A percentile compares a stretch with the other conserved stretches of the same genome.
Conservation (phyloP, 805 yeast genomes). For the Hagleromyces aurorensis region DNA sequence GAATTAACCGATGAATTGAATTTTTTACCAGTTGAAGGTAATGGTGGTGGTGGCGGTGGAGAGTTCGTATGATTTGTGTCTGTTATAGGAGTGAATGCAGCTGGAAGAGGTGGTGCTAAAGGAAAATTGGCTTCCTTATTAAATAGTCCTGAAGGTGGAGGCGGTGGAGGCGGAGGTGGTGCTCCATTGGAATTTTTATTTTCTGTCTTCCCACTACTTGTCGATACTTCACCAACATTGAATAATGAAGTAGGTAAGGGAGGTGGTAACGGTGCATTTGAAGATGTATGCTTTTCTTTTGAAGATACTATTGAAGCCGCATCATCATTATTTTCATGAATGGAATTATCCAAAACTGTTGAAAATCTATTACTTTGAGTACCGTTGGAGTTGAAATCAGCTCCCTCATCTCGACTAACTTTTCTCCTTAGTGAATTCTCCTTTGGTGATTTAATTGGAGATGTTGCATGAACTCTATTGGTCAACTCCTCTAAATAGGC, state of each 20-base stretch:
- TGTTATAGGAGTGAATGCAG: slow-evolving; percentile 21
- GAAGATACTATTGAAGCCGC: not conserved
- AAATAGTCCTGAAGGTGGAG: slow-evolving; percentile 11
- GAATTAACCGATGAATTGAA: slow-evolving; percentile 16
- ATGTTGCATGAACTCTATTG: slow-evolving; percentile 11
- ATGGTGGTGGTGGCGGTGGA: slow-evolving; percentile 33
- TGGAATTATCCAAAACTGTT: not conserved
- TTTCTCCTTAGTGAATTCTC: not conserved
- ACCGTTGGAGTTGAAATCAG: no score
- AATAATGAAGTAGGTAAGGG: slow-evolving; percentile 12
- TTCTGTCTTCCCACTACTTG: slow-evolving; percentile 19
- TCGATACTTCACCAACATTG: not conserved
- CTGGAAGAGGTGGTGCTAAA: slow-evolving; percentile 32
- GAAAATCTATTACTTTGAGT: not conserved
- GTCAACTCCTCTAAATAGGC: slow-evolving; percentile 24
- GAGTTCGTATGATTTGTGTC: slow-evolving; percentile 2
- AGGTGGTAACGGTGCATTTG: slow-evolving; percentile 23
- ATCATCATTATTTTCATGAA: not conserved
- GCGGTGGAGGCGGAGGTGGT: slow-evolving; percentile 20
- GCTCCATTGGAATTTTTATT: slow-evolving; percentile 18
- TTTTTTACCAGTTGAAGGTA: slow-evolving; percentile 14
- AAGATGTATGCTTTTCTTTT: not conserved
- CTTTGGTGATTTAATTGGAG: slow-evolving; percentile 1
- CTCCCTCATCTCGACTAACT: not conserved
- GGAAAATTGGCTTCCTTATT: slow-evolving; percentile 5